Conservation (phyloP, 768 basidiomycete genomes). For the Leccinellum luteum region DNA sequence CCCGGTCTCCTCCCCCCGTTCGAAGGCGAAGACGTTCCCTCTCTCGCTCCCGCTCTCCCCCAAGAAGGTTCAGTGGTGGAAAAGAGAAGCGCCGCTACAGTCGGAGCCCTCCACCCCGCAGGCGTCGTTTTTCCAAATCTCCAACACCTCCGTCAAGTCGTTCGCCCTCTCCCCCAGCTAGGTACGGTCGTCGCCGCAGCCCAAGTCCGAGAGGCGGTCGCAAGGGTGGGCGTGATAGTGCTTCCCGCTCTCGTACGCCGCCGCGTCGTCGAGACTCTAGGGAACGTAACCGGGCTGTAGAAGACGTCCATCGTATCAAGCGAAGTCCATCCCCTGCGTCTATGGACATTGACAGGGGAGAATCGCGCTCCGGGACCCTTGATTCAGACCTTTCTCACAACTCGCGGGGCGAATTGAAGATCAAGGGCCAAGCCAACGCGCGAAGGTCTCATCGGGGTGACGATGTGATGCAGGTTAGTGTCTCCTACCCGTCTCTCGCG, state of each 20-base stretch:
- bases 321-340: slow-evolving; percentile 25
- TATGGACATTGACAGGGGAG: slow-evolving; percentile 26
- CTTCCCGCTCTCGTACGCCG: slow-evolving; percentile 38
- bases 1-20: slow-evolving; percentile 39
- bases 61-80: slow-evolving; percentile 19
- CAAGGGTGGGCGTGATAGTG: slow-evolving; percentile 26
- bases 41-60: slow-evolving; percentile 30
- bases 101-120: slow-evolving; percentile 34
- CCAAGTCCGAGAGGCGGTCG: slow-evolving; percentile 34
- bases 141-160: slow-evolving; percentile 49
- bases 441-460: slow-evolving; percentile 57
- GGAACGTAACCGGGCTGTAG: slow-evolving; percentile 20
- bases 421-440: slow-evolving; percentile 66
- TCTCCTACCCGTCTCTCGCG: slow-evolving; percentile 3
- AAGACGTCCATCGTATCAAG: slow-evolving; percentile 20
- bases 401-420: slow-evolving; percentile 57
- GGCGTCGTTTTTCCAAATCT: slow-evolving; percentile 46
- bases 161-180: slow-evolving; percentile 32
- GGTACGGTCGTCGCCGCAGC: slow-evolving; percentile 46
- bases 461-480: slow-evolving; percentile 30
- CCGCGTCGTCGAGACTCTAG: slow-evolving; percentile 32
- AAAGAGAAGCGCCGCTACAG: slow-evolving; percentile 29
- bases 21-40: slow-evolving; percentile 37
- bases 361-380: slow-evolving; percentile 21
- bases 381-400: slow-evolving; percentile 33